phyloP scores from a whole-genome alignment of 176 grass and related monocot species.

The Oryza punctata region DNA sequence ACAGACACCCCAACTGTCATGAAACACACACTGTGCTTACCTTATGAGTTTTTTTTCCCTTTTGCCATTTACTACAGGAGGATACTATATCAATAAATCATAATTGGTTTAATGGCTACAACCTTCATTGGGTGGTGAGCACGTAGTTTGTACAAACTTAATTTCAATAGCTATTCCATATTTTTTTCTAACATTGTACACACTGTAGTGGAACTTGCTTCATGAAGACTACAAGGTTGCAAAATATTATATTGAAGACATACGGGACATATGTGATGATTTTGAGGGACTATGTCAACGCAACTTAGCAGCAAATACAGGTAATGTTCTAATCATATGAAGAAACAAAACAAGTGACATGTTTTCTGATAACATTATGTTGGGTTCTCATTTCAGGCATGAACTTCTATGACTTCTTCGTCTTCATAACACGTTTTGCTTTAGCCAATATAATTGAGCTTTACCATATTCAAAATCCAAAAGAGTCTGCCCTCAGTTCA shows the following conservation, averaged over 20 bases:
- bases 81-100: constrained; percentile 98
- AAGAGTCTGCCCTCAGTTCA: constrained; percentile 32
- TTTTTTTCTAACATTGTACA: constrained; percentile 23
- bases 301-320: constrained; percentile 91
- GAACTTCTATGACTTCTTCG: constrained; percentile 96
- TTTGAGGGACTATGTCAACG: constrained; percentile 92
- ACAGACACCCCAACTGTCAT: not conserved
- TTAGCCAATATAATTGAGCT: constrained; percentile 68
- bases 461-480: constrained; percentile 51
- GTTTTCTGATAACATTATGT: constrained; percentile 32
- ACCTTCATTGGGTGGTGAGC: constrained; percentile 93
- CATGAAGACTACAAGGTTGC: constrained; percentile 89
- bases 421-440: constrained; percentile 71
- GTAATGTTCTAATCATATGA: constrained; percentile 40
- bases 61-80: constrained; percentile 57
- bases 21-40: not conserved
- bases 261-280: constrained; percentile 81
- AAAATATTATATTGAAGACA: constrained; percentile 98
- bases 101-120: constrained; percentile 96
- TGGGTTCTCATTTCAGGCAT: constrained; percentile 62
- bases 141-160: constrained; percentile 30
- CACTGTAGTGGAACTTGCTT: constrained; percentile 82
- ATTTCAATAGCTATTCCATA: constrained; percentile 15
- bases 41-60: not conserved
- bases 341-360: not conserved